These are phyloP conservation scores for Viola pubescens DNA, from an alignment of 441 rosid genomes.

Conservation along the genomic window DNA sequence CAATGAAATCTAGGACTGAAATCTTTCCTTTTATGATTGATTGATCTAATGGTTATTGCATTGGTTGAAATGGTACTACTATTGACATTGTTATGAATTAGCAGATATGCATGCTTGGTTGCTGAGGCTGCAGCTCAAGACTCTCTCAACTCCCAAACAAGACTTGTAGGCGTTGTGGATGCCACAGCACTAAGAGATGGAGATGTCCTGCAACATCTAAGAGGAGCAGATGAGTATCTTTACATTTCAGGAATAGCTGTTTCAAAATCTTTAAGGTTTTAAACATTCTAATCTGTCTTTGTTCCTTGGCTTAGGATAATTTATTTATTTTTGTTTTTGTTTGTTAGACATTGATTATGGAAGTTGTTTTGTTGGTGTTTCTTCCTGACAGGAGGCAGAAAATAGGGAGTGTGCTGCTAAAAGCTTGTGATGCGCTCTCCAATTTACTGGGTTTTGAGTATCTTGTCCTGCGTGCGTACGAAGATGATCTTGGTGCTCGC, in stretches of 20 bases:
- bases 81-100: background rate
- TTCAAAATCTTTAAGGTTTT: conserved; percentile 43
- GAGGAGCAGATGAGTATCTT: conserved; percentile 56
- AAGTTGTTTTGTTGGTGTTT: background rate
- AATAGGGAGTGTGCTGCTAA: conserved; percentile 57
- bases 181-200: conserved; percentile 50
- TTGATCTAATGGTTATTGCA: too few species aligned
- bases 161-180: conserved; percentile 70
- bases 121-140: conserved; percentile 40
- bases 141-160: conserved; percentile 8
- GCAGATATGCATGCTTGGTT: conserved; percentile 76
- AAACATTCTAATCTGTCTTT: background rate
- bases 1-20: too few species aligned
- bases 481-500: conserved; percentile 69
- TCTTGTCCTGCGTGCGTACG: conserved; percentile 65
- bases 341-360: background rate
- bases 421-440: conserved; percentile 60
- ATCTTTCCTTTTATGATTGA: too few species aligned
- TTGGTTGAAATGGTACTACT: background rate
- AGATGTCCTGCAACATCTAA: conserved; percentile 42
- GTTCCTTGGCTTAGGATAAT: background rate
- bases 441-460: conserved; percentile 47
- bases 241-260: conserved; percentile 85
- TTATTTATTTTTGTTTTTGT: too few species aligned
- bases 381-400: conserved; percentile 47